Base-by-base conservation (phyloP, 306 rosid genomes). In the Vachellia pachyceras region DNA sequence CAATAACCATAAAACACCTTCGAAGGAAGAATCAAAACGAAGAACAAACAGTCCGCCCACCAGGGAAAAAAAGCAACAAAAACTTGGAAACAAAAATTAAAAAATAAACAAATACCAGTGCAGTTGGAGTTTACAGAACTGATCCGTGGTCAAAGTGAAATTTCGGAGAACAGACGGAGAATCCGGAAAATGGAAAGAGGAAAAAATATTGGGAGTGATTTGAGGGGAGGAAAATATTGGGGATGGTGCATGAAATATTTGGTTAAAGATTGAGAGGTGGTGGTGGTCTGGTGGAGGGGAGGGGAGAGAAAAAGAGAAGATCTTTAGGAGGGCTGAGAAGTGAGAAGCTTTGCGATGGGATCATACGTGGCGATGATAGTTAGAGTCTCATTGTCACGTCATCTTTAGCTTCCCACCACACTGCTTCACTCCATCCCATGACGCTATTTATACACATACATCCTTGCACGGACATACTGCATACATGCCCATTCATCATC, bases 331-430 rank as follows among this genome's bases (percentile, higher is more conserved):
- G 84, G 63, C 84, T 70, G 80, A 72, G 80, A 83, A 76, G 90
- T 73, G 55, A 49, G 55, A 49, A 15, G n/a, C n/a, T 4, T 23
- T 41, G 68, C 78, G 82, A 66, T 82, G 80, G 46, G 41, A 78
- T 86, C 75, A 42, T 87, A 90, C 98, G 98, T 93, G 98, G 91
- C 94, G 52, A 80, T 85, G 95, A 94, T 94, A 94, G 90, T 94
- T 42, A 52, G 3, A 80, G 79, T 70, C 69, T 74, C 12, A 7
- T 23, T 71, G 85, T 66, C 84, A 77, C 84, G 82, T 85, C 87
- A 88, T 79, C 78, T 44, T 44, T 82, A 14, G 18, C 68, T 68
- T 46, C 22, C 17, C 69, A 25, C 11, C 35, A 23, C 20, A 0
- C 17, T 6, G 33, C 44, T 41, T 1, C 10, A 1, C 3, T 9